phyloP scores from a whole-genome alignment of 2,329 filamentous ascomycete species.

The Venturiaceae sp. region DNA sequence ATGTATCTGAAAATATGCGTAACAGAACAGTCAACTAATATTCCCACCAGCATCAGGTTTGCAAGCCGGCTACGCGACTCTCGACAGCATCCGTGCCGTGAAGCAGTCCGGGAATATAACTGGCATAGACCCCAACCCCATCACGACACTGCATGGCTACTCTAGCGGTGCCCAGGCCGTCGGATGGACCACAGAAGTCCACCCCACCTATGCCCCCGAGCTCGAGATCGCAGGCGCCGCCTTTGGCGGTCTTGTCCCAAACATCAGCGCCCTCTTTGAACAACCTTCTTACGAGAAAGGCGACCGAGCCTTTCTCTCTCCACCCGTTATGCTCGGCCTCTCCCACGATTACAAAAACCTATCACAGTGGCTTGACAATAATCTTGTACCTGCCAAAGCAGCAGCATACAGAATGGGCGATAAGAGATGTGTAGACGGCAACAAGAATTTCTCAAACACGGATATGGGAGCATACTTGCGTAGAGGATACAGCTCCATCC shows the following conservation, averaged over 20 bases:
- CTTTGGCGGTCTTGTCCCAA: slow-evolving; percentile 8
- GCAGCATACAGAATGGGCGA: not conserved
- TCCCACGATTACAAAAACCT: slow-evolving; percentile 7
- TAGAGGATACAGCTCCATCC: not conserved
- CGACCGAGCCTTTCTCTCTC: not conserved
- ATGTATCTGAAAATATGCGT: not conserved
- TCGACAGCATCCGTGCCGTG: slow-evolving; percentile 7
- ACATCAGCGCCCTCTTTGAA: slow-evolving; percentile 1
- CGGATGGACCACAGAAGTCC: slow-evolving; percentile 4
- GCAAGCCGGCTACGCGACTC: slow-evolving; percentile 5
- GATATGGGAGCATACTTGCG: slow-evolving; percentile 2
- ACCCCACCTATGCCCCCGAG: slow-evolving; percentile 7
- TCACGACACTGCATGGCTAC: slow-evolving; percentile 6
- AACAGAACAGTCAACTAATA: not conserved
- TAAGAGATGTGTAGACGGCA: not conserved
- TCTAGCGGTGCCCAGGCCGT: not conserved
- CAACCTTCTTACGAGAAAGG: not conserved
- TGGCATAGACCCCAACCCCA: not conserved
- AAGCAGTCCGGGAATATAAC: slow-evolving; percentile 7
- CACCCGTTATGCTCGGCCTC: slow-evolving; percentile 3
- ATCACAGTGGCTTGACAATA: slow-evolving; percentile 1
- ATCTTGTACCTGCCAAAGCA: not conserved
- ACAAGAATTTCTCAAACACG: slow-evolving; percentile 1
- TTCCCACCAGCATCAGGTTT: not conserved
- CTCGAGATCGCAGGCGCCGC: slow-evolving; percentile 7